Percentiles rank a stretch among this genome's conserved stretches.
These are phyloP conservation scores for Paecilomyces fulvus DNA, from an alignment of 2,329 filamentous ascomycete genomes.

Conservation along the genomic window DNA sequence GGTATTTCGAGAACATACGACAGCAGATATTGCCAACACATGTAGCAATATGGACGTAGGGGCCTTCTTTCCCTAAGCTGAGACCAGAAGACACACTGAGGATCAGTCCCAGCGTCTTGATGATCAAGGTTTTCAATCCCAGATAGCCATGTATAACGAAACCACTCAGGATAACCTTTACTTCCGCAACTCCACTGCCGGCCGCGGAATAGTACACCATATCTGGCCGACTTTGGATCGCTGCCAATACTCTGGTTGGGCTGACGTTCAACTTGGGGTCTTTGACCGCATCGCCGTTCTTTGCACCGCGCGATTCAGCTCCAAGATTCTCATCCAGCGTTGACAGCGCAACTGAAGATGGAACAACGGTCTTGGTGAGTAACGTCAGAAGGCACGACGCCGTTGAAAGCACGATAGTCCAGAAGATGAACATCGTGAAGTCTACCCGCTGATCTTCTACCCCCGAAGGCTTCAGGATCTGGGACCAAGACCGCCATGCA, in stretches of 20 bases:
- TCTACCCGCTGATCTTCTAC: conserved; percentile 56
- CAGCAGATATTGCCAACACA: conserved; percentile 94
- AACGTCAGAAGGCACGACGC: conserved; percentile 72
- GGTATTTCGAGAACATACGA: conserved; percentile 89
- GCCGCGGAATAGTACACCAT: conserved; percentile 96
- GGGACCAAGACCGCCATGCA: conserved; percentile 57
- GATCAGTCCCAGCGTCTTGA: conserved; percentile 76
- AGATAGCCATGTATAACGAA: conserved; percentile 96
- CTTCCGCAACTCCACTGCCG: conserved; percentile 92
- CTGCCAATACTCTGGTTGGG: conserved; percentile 27
- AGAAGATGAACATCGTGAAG: conserved; percentile 64
- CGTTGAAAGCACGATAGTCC: conserved; percentile 61
- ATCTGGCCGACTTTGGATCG: conserved; percentile 44
- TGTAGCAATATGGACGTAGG: conserved; percentile 94
- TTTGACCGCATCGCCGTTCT: conserved; percentile 23
- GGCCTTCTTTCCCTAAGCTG: conserved; percentile 88
- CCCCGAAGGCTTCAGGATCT: conserved; percentile 48
- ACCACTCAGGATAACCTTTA: conserved; percentile 94
- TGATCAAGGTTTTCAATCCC: conserved; percentile 72
- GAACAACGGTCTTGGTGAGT: conserved; percentile 87
- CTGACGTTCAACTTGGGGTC: conserved; percentile 33
- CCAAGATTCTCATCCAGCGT: conserved; percentile 90
- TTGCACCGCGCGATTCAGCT: conserved; percentile 46
- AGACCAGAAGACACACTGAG: conserved; percentile 87
- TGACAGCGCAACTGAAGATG: conserved; percentile 74